Evolutionary conservation across 2,329 filamentous ascomycete species (phyloP), one percentile per base, ranked within the genome.

Genomic region (Diaporthe nobilis): DNA sequence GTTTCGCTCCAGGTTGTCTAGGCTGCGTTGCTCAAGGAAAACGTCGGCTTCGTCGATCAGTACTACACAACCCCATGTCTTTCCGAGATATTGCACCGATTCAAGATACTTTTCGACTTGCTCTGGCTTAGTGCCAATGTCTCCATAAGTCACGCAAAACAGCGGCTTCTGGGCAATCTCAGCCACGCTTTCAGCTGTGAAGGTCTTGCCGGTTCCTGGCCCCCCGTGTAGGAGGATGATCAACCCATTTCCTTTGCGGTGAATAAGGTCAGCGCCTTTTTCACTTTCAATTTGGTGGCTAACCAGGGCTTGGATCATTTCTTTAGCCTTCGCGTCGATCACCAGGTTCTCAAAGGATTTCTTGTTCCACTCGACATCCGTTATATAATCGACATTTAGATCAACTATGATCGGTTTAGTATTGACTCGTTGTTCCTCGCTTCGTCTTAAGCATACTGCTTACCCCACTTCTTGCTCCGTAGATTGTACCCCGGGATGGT

Each of bases 11-110:
- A 85, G 78, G 53, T 85, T 82, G 4, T 79, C 77, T 20, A 81
- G 76, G 1, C 80, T 80, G 34, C 85, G 77, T 44, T 82, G 78
- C 71, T 83, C 80, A 22, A 86, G 79, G 75, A 85, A 85, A 0
- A 85, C 82, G 72, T 85, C 85, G 2, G 84, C 84, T 74, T 85
- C 85, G 74, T 86, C 85, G 12, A 85, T 79, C 0, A 85, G 79
- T 81, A 84, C 47, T 4, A 68, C 63, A 1, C 47, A 53, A 0
- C 63, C 63, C 63, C 63, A 68, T 1, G 72, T 77, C 17, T 79
- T 83, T 0, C 79, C 82, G 0, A 85, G 72, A 22, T 80, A 65
- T 1, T 85, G 42, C 1, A 84, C 80, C 0, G 77, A 77, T 17
- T 81, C 74, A 0, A 85, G 78, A 37, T 84, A 82, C 39, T 78